phyloP scores from a whole-genome alignment of 2,329 filamentous ascomycete species.

The Pseudocercospora cruenta region DNA sequence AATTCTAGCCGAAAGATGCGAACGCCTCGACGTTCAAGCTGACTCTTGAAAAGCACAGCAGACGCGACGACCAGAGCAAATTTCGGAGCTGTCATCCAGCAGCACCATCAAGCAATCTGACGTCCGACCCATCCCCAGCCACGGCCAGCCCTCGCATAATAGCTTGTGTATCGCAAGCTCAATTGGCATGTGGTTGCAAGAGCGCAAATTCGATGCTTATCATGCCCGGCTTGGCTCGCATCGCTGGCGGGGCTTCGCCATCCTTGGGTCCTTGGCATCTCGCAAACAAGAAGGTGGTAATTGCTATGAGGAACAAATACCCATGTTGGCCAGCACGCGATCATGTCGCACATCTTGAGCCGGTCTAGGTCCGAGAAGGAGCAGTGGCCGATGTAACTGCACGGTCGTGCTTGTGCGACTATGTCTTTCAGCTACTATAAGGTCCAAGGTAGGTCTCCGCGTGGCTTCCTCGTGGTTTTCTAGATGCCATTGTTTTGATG shows the following conservation, averaged over 20 bases:
- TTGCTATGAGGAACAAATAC: background rate
- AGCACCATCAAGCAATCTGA: background rate
- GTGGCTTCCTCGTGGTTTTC: background rate
- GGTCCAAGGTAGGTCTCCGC: background rate
- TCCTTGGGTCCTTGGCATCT: too few species aligned
- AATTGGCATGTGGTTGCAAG: background rate
- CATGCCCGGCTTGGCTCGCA: too few species aligned
- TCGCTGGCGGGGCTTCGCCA: too few species aligned
- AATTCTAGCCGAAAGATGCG: too few species aligned
- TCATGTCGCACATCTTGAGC: background rate
- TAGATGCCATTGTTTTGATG: background rate
- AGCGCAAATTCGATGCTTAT: too few species aligned
- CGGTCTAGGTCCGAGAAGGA: background rate
- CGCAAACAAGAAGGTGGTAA: conserved; percentile 10
- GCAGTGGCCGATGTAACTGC: background rate
- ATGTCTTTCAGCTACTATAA: background rate
- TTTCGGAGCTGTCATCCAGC: too few species aligned
- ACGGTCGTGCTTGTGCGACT: background rate
- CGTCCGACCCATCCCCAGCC: background rate
- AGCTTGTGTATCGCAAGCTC: background rate
- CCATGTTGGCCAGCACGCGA: background rate
- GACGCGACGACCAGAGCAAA: too few species aligned
- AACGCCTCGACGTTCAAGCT: too few species aligned
- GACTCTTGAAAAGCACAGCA: too few species aligned
- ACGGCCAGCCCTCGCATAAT: background rate